These are phyloP conservation scores for Carex cristatella DNA, from an alignment of 176 grass and related monocot species.

Conservation along the genomic window DNA sequence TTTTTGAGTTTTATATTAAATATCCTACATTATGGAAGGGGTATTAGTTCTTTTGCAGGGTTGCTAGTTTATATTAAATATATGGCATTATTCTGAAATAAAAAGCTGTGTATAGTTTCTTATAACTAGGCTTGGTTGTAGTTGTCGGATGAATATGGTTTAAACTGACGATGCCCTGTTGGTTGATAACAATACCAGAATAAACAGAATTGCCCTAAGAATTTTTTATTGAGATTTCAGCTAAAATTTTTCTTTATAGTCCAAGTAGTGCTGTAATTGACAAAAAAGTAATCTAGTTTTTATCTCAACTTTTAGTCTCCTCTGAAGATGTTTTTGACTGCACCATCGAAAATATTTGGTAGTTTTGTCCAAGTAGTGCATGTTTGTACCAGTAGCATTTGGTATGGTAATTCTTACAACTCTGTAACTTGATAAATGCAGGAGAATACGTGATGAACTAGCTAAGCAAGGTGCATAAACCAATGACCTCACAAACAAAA, in stretches of 20 bases:
- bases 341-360: neutral
- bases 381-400: neutral
- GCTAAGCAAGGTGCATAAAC: constrained; percentile 38
- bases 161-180: neutral
- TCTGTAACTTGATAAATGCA: constrained; percentile 4
- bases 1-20: neutral
- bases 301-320: neutral
- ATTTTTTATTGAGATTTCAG: neutral
- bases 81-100: neutral
- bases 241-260: neutral
- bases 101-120: neutral
- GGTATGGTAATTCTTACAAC: neutral
- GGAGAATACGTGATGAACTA: constrained; percentile 45
- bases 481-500: constrained; percentile 36
- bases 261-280: neutral
- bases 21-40: neutral
- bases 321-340: neutral
- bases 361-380: neutral
- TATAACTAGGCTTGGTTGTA: neutral
- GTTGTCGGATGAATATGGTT: neutral
- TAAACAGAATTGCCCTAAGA: neutral
- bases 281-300: neutral
- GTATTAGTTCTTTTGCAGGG: neutral
- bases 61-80: neutral
- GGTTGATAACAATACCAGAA: neutral